Conservation (phyloP, 306 rosid genomes). For the Begonia masoniana region DNA sequence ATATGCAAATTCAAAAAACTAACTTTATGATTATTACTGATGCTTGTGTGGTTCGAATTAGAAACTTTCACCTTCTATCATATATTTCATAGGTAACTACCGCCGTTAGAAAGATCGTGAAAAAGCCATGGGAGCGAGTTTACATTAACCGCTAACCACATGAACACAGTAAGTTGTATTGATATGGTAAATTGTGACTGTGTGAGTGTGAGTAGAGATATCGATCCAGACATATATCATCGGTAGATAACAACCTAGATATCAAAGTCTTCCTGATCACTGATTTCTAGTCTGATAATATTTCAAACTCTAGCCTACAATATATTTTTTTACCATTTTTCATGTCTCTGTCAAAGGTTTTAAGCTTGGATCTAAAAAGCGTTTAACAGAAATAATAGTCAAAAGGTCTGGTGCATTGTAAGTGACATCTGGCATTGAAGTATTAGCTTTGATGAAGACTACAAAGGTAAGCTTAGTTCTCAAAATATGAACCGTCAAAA, state of each 20-base stretch:
- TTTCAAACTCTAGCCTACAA: too few relatives aligned
- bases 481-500: background rate
- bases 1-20: too few relatives aligned
- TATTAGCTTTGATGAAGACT: slow-evolving; percentile 68
- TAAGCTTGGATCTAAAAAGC: slow-evolving; percentile 92
- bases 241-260: background rate
- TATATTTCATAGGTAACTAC: slow-evolving; percentile 46
- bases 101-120: slow-evolving; percentile 67
- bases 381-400: slow-evolving; percentile 52
- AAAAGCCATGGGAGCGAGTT: slow-evolving; percentile 94
- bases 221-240: background rate
- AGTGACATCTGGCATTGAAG: slow-evolving; percentile 81
- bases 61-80: slow-evolving; percentile 1
- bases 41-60: too few relatives aligned
- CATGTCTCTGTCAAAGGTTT: slow-evolving; percentile 47
- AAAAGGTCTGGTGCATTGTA: slow-evolving; percentile 51
- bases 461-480: slow-evolving; percentile 39
- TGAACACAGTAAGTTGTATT: slow-evolving; percentile 61
- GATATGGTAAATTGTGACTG: background rate
- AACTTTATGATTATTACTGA: too few relatives aligned
- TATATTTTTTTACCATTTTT: background rate
- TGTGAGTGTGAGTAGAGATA: background rate
- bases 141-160: slow-evolving; percentile 60
- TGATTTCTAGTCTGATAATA: background rate
- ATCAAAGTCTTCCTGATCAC: background rate